Conservation (phyloP, 225 moss, liverwort and hornwort species). For the Antitrichia curtipendula region DNA sequence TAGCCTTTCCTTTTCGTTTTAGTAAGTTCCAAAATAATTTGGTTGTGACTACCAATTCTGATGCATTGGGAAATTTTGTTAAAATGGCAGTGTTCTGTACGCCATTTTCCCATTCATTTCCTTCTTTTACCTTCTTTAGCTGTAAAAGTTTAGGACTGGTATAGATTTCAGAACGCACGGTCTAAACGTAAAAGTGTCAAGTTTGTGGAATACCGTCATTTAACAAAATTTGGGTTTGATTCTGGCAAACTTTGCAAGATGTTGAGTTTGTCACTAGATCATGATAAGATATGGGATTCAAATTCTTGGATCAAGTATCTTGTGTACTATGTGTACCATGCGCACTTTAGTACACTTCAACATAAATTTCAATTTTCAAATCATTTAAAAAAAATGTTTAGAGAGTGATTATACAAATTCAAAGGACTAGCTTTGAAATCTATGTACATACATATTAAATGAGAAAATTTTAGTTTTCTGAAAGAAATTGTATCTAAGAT, state of each 20-base stretch:
- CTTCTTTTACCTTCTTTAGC: not conserved
- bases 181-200: not conserved
- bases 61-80: not conserved
- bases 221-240: not conserved
- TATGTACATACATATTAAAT: not conserved
- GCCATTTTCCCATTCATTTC: not conserved
- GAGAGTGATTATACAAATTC: not conserved
- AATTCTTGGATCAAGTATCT: too few relatives aligned
- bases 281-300: not conserved
- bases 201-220: not conserved
- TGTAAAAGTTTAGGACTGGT: not conserved
- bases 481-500: not conserved
- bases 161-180: fast-evolving
- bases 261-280: not conserved
- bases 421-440: not conserved
- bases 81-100: not conserved
- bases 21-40: too few relatives aligned
- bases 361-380: not conserved
- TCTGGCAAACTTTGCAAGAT: not conserved
- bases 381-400: not conserved
- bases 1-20: not conserved
- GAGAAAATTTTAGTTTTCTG: not conserved
- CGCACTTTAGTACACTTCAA: not conserved
- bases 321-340: not conserved
- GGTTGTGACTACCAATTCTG: not conserved